A percentile compares a stretch with the other conserved stretches of the same genome.
These are phyloP conservation scores for Apodospora peruviana DNA, from an alignment of 495 filamentous ascomycete species.

Conservation along the genomic window DNA sequence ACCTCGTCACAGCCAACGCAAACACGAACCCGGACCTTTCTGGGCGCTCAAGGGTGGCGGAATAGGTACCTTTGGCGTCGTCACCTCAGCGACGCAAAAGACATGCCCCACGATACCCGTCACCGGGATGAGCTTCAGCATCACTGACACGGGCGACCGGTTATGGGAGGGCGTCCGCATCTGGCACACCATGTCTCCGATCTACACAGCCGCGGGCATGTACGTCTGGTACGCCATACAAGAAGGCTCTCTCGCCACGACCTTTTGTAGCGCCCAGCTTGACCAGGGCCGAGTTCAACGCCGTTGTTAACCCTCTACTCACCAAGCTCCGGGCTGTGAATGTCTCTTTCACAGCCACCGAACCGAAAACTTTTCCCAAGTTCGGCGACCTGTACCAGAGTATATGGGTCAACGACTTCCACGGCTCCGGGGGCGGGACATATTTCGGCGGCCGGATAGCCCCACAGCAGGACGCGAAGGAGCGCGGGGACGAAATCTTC, in stretches of 20 bases:
- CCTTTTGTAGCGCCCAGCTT: conserved; percentile 32
- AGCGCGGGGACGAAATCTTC: conserved; percentile 21
- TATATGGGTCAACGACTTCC: conserved; percentile 1
- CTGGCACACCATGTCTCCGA: conserved; percentile 34
- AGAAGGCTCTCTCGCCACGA: conserved; percentile 9
- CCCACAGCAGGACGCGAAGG: conserved; percentile 15
- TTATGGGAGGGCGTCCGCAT: conserved; percentile 43
- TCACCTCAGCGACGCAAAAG: conserved; percentile 38
- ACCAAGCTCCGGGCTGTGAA: too few relatives aligned
- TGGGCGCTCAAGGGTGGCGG: conserved; percentile 58
- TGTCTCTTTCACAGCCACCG: too few relatives aligned
- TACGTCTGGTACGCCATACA: conserved; percentile 28
- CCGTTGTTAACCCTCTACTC: too few relatives aligned
- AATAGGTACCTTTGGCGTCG: conserved; percentile 49
- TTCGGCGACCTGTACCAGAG: conserved; percentile 6
- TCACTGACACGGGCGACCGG: conserved; percentile 20
- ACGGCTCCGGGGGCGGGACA: neutral
- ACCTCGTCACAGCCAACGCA: conserved; percentile 43
- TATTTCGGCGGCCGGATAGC: conserved; percentile 10
- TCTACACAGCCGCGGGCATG: conserved; percentile 31
- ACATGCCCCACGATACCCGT: conserved; percentile 26
- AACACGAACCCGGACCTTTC: conserved; percentile 50
- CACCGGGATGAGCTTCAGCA: conserved; percentile 15
- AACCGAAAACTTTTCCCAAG: too few relatives aligned
- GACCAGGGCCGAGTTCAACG: too few relatives aligned